Conservation (phyloP, 2,329 filamentous ascomycete species). For the Colletotrichum eremochloae region DNA sequence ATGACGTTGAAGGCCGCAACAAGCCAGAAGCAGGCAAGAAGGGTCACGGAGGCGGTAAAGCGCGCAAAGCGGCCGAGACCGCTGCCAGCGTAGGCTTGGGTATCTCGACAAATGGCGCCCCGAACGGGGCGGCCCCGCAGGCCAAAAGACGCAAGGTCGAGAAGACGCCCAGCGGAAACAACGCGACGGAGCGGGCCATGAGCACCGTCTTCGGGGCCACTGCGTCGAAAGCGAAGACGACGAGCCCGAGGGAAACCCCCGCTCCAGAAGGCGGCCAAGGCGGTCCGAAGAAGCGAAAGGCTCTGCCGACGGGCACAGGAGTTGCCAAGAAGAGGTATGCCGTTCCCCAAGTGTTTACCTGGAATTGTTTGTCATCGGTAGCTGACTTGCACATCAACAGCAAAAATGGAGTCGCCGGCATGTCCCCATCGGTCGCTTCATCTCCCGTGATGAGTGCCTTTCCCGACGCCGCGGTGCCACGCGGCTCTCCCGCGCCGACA, state of each 20-base stretch:
- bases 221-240: constrained; percentile 68
- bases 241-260: constrained; percentile 78
- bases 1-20: constrained; percentile 71
- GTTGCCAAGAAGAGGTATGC: constrained; percentile 81
- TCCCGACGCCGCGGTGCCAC: constrained; percentile 69
- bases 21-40: constrained; percentile 72
- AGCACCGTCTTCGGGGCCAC: constrained; percentile 67
- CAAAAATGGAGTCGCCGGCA: constrained; percentile 59
- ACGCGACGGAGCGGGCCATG: constrained; percentile 76
- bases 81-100: constrained; percentile 71
- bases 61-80: constrained; percentile 71
- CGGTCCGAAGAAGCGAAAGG: constrained; percentile 79
- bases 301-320: constrained; percentile 73
- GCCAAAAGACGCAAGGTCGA: constrained; percentile 87
- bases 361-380: neutral
- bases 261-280: constrained; percentile 71
- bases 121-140: constrained; percentile 67
- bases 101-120: constrained; percentile 68
- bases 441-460: constrained; percentile 81
- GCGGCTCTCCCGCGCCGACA: constrained; percentile 71
- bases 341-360: neutral
- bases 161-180: constrained; percentile 66
- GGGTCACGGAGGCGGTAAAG: constrained; percentile 69
- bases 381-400: constrained; percentile 44
- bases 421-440: constrained; percentile 79